phyloP scores from a whole-genome alignment of 495 filamentous ascomycete species.

The Trypethelium eluteriae region DNA sequence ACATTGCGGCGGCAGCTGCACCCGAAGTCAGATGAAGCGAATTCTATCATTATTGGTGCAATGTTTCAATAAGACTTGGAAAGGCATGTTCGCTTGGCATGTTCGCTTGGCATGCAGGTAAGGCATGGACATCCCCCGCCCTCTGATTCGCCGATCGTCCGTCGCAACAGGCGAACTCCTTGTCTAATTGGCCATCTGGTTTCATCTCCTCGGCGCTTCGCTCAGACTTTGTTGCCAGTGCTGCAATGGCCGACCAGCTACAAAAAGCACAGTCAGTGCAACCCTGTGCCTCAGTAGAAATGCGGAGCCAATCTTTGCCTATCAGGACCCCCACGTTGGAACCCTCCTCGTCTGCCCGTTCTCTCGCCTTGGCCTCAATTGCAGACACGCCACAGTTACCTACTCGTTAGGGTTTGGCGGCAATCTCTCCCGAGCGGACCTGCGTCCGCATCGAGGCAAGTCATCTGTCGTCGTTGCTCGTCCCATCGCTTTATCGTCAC shows the following conservation, averaged over 20 bases:
- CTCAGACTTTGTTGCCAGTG: not conserved
- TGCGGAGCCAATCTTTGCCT: not conserved
- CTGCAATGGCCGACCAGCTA: not conserved
- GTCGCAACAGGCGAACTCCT: not conserved
- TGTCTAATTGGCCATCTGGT: not conserved
- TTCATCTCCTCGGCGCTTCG: not conserved
- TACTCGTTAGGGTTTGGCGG: not conserved
- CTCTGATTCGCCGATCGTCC: not conserved
- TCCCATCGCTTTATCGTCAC: not conserved
- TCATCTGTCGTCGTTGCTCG: not conserved
- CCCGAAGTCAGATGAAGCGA: constrained; percentile 21
- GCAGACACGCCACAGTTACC: not conserved
- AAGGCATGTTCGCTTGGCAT: not conserved
- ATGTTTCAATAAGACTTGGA: not conserved
- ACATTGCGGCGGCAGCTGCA: constrained; percentile 24
- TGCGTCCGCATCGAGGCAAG: not conserved
- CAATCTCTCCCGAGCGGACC: constrained; percentile 1
- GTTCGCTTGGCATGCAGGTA: not conserved
- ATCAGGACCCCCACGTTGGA: constrained; percentile 10
- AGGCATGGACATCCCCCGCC: not conserved
- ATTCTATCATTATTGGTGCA: not conserved
- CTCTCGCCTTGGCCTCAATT: not conserved
- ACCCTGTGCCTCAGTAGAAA: not conserved
- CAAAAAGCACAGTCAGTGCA: not conserved
- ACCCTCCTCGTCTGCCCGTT: not conserved